phyloP scores from a whole-genome alignment of 1,284 basidiomycete genomes.

The Mycena citricolor region DNA sequence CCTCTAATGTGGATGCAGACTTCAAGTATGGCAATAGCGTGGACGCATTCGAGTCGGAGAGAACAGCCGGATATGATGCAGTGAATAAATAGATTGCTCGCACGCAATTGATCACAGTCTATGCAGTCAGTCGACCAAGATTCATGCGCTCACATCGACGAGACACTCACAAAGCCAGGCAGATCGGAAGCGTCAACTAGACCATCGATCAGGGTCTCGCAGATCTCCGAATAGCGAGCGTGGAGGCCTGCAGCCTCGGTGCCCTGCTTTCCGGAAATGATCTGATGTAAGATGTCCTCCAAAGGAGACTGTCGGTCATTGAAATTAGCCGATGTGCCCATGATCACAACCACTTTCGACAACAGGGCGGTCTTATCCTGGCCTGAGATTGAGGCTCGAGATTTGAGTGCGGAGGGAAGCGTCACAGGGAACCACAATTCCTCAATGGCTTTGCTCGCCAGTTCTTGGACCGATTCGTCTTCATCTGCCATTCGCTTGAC shows the following conservation, averaged over 20 bases:
- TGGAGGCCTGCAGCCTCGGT: conserved; percentile 55
- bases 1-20: conserved; percentile 80
- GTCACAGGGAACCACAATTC: conserved; percentile 82
- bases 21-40: conserved; percentile 87
- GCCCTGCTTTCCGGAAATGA: conserved; percentile 63
- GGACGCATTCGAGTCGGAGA: conserved; percentile 80
- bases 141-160: conserved; percentile 17
- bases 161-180: conserved; percentile 68
- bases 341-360: conserved; percentile 73
- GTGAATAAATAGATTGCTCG: conserved; percentile 83
- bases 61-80: conserved; percentile 74
- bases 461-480: conserved; percentile 89
- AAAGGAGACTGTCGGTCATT: conserved; percentile 81
- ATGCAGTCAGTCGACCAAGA: conserved; percentile 6
- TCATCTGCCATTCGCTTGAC: conserved; percentile 86
- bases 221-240: conserved; percentile 70
- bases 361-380: conserved; percentile 55
- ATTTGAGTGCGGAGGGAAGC: conserved; percentile 34
- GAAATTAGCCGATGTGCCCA: conserved; percentile 81
- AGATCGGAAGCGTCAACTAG: conserved; percentile 82
- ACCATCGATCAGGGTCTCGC: conserved; percentile 81
- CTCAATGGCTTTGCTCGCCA: conserved; percentile 85
- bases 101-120: conserved; percentile 82
- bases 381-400: conserved; percentile 30
- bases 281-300: conserved; percentile 81